Conservation (phyloP, 495 filamentous ascomycete genomes). For the Daldinia concentrica region DNA sequence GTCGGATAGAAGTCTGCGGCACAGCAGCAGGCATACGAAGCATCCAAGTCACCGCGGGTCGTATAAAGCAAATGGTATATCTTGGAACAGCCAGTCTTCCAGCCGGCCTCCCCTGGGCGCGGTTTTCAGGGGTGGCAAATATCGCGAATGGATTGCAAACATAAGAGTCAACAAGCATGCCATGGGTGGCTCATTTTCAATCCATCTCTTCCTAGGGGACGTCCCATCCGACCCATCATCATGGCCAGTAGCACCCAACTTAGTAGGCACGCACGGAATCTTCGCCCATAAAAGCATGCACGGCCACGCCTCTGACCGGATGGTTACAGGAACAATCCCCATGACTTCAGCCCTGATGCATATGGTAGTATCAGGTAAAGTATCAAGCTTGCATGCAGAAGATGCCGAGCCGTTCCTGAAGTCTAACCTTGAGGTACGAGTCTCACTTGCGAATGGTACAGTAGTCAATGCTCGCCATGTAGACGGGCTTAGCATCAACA, state of each 20-base stretch:
- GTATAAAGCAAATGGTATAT: constrained; percentile 28
- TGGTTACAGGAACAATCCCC: constrained; percentile 64
- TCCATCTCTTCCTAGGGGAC: constrained; percentile 69
- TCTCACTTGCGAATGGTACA: constrained; percentile 48
- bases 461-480: constrained; percentile 39
- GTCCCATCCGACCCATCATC: constrained; percentile 48
- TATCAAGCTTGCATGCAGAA: constrained; percentile 52
- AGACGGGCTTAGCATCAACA: constrained; percentile 47
- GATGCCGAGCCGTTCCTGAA: constrained; percentile 58
- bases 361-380: constrained; percentile 49
- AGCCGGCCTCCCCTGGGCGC: constrained; percentile 26
- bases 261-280: constrained; percentile 65
- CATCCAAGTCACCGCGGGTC: not conserved
- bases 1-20: constrained; percentile 1
- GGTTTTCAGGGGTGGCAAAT: constrained; percentile 46
- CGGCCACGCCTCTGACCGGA: constrained; percentile 28
- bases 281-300: constrained; percentile 52
- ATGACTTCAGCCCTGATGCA: constrained; percentile 62
- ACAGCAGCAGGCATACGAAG: not conserved
- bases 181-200: constrained; percentile 62
- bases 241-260: constrained; percentile 56
- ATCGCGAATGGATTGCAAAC: constrained; percentile 70
- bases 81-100: constrained; percentile 35
- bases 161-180: constrained; percentile 65
- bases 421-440: constrained; percentile 51